Evolutionary conservation across 768 basidiomycete genomes (phyloP), one percentile per base, ranked within the genome.

Genomic region (Xerocomus spinulosus): DNA sequence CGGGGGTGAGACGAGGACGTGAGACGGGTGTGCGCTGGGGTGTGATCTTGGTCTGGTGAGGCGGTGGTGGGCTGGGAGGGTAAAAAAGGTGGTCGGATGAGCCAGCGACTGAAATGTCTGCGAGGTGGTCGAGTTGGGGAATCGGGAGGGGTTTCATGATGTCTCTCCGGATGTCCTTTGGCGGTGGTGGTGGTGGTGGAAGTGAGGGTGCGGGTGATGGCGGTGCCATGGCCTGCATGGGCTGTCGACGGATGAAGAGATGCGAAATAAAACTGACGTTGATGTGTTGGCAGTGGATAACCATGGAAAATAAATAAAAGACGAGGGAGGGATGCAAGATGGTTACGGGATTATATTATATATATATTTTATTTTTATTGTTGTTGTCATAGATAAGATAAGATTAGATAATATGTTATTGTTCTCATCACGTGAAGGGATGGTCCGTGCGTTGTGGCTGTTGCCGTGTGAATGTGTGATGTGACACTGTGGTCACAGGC

Each of bases 391-490:
- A 39, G 26, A 41, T 36, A n/a, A 21, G 45, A 57, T 58, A 43
- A 61, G 60, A 61, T 60, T 42, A 60, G 51, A 62, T 55, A 36
- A 44, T 17, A 36, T 17, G 0, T 2, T 34, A 29, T 48, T 51
- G 30, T 56, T 12, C 5, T 12, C 6, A 13, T 48, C 43, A 54
- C 46, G 29, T 45, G 44, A 0, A 9, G 2, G 0, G 1, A 0
- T 65, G 64, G 64, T 66, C 64, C 59, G 64, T 65, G 64, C 64
- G 17, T 4, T 10, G 50, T 57, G 55, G 55, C 59, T 57, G 51
- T 54, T 15, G 25, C 45, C 41, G 52, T 61, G 60, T 49, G 59
- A 48, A 45, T 18, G 36, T 60, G 56, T 62, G 52, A 63, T 44
- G 58, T 62, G 62, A 60, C 63, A 57, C 52, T 28, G 5, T 55